Evolutionary conservation across 108 stramenopile genomes (phyloP), one percentile per base, ranked within the genome.

Genomic region (Skeletonema potamos): DNA sequence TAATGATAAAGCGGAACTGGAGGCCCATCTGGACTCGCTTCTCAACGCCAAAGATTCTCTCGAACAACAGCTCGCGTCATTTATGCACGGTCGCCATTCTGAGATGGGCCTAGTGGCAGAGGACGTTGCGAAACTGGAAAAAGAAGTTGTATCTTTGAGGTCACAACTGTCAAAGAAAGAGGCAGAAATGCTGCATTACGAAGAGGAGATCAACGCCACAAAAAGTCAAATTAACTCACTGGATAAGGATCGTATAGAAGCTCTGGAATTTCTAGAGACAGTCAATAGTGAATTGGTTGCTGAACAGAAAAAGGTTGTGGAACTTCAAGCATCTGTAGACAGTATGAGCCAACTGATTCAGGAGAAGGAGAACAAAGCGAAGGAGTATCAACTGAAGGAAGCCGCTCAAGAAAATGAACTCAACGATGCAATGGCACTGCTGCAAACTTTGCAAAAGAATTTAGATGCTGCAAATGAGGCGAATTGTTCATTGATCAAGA

Each of bases 41-140:
- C 74, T 83, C 27, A 72, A 87, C 60, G 85, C 81, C 51, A 82
- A 76, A 56, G 82, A 84, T 48, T 58, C 84, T 30, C 76, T 87
- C 0, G 27, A 71, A 11, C 63, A 77, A 44, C 83, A 87, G 55
- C 58, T 83, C 36, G 70, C 75, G 15, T 57, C 76, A 34, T 66
- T 85, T 11, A 27, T 24, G 61, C n/a, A 51, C 6, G 54, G 65
- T n/a, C 62, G 68, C 18, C 64, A 65, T 27, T 13, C n/a, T 5
- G 69, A 77, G 39, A 57, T 71, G 17, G 69, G 70, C 39, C 15
- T 22, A 15, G 70, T 77, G 27, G 57, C 70, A 56, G 48, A 39
- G 15, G 76, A 77, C 27, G 76, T 77, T 18, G 64, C 51, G 2
- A 57, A 54, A 34, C 44, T 76, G 18, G 76, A 87, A 46, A 83